Base-by-base conservation (phyloP, 2,329 filamentous ascomycete species). In the Bertia moriformis region DNA sequence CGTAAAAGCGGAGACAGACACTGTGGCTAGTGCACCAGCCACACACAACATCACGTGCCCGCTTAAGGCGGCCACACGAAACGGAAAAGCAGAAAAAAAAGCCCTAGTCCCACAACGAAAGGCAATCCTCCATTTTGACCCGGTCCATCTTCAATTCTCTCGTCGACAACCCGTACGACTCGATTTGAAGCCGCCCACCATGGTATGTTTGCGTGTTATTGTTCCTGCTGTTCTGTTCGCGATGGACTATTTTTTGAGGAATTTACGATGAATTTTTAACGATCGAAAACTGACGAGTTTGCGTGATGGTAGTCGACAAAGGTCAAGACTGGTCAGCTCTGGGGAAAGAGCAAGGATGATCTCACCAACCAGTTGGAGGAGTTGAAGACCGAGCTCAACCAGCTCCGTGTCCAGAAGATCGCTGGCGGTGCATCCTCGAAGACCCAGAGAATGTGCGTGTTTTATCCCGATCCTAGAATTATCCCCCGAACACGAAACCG, bases 291-390 rank as follows among this genome's bases (percentile, higher is more conserved):
- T 27, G n/a, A 27, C 22, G 22, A n/a, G n/a, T 10, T 27, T 27
- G 22, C n/a, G n/a, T 27, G n/a, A 10, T n/a, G 7, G n/a, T 27
- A 35, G 32, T 35, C 64, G 56, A 57, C 61, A 56, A 80, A 79
- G 78, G 86, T 98, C 70, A 96, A 95, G 83, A 80, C 89, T 66
- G 78, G 77, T 71, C 77, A 84, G 71, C 86, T 98, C 68, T 96
- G 91, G 91, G 79, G 78, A 73, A 98, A 98, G 86, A 88, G 77
- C 82, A 96, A 96, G 82, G 86, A 94, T 62, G 93, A 98, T 59
- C 77, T 98, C 67, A 77, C 78, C 63, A 93, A 91, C 78, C 87
- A 93, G 69, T 80, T 95, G 61, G 79, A 78, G 57, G 87, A 94
- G 69, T 74, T 94, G 63, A 94, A 95, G 84, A 78, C 81, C 50